These are phyloP conservation scores for Sisymbrium irio DNA, from an alignment of 345 rosid species.

Conservation along the genomic window DNA sequence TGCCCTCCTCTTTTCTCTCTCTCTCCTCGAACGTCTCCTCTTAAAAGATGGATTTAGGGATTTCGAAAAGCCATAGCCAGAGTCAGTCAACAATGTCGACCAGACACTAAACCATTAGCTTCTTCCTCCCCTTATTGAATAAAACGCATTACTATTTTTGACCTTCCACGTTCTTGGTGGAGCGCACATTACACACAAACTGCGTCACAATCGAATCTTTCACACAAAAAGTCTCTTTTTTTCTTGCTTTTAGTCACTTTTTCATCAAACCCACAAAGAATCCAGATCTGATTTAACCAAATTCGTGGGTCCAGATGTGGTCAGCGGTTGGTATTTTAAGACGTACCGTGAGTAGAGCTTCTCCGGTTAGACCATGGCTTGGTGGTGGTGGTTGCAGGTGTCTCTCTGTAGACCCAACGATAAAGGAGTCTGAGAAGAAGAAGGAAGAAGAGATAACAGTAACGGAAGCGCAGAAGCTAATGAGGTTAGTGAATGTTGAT, in stretches of 20 bases:
- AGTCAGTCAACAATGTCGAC: conserved; percentile 27
- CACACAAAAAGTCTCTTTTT: too few relatives aligned
- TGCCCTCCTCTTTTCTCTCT: too few relatives aligned
- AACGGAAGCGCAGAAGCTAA: conserved; percentile 69
- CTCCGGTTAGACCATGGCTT: conserved; percentile 10
- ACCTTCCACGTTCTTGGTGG: too few relatives aligned
- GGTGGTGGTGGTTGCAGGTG: conserved; percentile 31
- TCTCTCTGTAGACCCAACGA: conserved; percentile 3
- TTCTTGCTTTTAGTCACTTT: too few relatives aligned
- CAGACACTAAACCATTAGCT: conserved; percentile 14
- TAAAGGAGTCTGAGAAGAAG: not conserved
- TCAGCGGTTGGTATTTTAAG: conserved; percentile 28
- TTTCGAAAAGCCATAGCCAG: conserved; percentile 18
- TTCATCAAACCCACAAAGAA: not conserved
- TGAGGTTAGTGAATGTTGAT: conserved; percentile 82
- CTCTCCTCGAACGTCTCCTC: too few relatives aligned
- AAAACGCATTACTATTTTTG: too few relatives aligned
- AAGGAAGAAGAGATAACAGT: conserved; percentile 37
- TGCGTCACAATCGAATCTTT: too few relatives aligned
- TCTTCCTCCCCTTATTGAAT: not conserved
- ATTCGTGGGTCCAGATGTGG: conserved; percentile 30
- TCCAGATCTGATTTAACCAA: conserved; percentile 21
- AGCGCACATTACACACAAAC: too few relatives aligned
- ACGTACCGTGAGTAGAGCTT: conserved; percentile 15
- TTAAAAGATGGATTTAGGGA: too few relatives aligned